Base-by-base conservation (phyloP, 2,329 filamentous ascomycete species). In the Triangularia verruculosa region DNA sequence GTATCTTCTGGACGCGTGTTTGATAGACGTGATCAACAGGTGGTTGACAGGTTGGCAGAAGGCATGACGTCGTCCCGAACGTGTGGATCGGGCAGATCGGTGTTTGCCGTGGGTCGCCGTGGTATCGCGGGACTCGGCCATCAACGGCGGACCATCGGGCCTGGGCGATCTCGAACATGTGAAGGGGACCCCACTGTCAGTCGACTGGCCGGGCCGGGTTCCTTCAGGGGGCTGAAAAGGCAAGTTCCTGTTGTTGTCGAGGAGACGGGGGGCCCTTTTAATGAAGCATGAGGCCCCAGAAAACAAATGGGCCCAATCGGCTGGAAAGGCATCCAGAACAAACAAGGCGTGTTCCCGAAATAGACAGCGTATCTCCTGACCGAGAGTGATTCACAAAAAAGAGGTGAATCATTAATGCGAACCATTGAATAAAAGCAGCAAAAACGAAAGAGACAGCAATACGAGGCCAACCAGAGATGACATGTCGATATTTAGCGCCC, bases 241-340 rank as follows among this genome's bases (percentile, higher is more conserved):
- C 4, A 43, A 39, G 24, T 30, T 24, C 34, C 20, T 57, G 24
- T 12, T 52, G 57, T 59, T 59, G 39, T 52, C 39, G 39, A 59
- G 57, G 57, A 52, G 34, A 59, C 24, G 34, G 39, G 39, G n/a
- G 15, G 34, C 24, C 57, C 57, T 59, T 59, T 59, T 51, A 59
- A 59, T 59, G 57, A 59, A 59, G 57, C 39, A 52, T 59, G 11
- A 59, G 5, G 25, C 39, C 39, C n/a, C 12, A 15, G 39, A 25
- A 25, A 58, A 58, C 22, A n/a, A n/a, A 25, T 25, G 32, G 57
- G 39, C 39, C 57, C 57, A 59, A 59, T 58, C 56, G 22, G 56
- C 56, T 58, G 56, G 39, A 24, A 58, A n/a, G 32, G 30, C 47
- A 22, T 57, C 55, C 22, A 34, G 55, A 24, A 43, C 25, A 17